A percentile compares a stretch with the other conserved stretches of the same genome.
Evolutionary conservation across 768 basidiomycete genomes (phyloP).

Genomic region (Tulasnella sp.): DNA sequence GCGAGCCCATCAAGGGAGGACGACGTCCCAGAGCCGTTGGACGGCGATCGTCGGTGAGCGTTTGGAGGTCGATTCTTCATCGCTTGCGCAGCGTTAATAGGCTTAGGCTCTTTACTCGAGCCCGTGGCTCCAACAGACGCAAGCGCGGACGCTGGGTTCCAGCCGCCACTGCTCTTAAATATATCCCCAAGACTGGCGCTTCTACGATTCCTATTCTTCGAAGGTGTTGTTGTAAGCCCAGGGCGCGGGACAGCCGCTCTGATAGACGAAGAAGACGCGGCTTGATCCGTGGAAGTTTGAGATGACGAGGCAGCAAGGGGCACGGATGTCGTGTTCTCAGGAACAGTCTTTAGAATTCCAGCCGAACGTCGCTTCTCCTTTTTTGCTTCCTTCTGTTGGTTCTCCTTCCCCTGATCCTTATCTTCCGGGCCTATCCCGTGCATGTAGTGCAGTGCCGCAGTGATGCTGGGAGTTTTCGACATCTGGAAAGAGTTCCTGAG

Average conservation of each 20-base stretch:
- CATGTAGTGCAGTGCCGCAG: constrained; percentile 9
- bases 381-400: not conserved
- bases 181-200: constrained; percentile 10
- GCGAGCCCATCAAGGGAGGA: not conserved
- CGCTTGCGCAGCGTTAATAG: too few relatives aligned
- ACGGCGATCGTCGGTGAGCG: not conserved
- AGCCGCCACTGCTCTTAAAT: not conserved
- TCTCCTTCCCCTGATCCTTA: not conserved
- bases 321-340: not conserved
- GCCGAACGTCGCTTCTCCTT: not conserved
- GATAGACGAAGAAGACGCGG: too few relatives aligned
- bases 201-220: constrained; percentile 2
- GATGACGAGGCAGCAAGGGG: too few relatives aligned
- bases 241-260: constrained; percentile 1
- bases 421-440: not conserved
- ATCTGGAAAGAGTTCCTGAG: constrained; percentile 11
- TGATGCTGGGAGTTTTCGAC: constrained; percentile 11
- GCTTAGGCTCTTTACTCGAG: not conserved
- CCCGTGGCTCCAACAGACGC: not conserved
- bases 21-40: not conserved
- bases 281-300: too few relatives aligned
- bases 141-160: not conserved
- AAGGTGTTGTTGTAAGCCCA: not conserved
- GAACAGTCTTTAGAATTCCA: not conserved
- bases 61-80: not conserved